Evolutionary conservation across 2,329 filamentous ascomycete genomes (phyloP), one percentile per base, ranked within the genome.

Genomic region (Zymoseptoria pseudotritici): DNA sequence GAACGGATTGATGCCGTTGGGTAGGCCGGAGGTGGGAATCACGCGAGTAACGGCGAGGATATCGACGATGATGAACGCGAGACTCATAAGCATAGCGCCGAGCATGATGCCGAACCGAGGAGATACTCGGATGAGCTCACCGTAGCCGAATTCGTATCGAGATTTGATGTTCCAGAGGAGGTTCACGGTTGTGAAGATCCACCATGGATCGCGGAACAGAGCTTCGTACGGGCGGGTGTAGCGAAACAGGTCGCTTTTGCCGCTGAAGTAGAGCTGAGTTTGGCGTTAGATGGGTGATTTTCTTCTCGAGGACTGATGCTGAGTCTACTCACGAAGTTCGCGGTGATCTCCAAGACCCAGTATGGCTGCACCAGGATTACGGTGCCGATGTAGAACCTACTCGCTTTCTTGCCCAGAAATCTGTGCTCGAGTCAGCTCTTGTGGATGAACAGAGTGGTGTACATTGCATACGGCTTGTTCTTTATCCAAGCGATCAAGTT

Each of bases 401-500:
- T 84, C 29, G 79, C 77, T 61, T 75, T 72, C 29, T 72, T 76
- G 2, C 76, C 76, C 7, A 86, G 74, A 24, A 66, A 66, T 4
- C 36, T 46, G 36, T 46, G 36, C 36, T 46, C 36, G 36, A n/a
- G 36, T 46, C 36, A 46, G 36, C 36, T 13, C 24, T 1, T 54
- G 19, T 26, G 2, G 19, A 31, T 10, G 26, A 19, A 19, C 17
- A 17, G 19, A 24, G 31, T 31, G 4, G 53, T 65, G 53, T 65
- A 86, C 6, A 5, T n/a, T n/a, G 9, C 36, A 86, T 46, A 0
- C 36, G 85, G 85, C 57, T 79, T 80, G 63, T 82, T 84, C 72
- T 87, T 87, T 72, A 88, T 80, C 85, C 85, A 88, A 0, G 85
- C 80, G 61, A 88, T 83, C 61, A 87, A 77, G 63, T 87, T 88